Evolutionary conservation across 139 green algal species (phyloP).

Genomic region (Chlorella vulgaris): DNA sequence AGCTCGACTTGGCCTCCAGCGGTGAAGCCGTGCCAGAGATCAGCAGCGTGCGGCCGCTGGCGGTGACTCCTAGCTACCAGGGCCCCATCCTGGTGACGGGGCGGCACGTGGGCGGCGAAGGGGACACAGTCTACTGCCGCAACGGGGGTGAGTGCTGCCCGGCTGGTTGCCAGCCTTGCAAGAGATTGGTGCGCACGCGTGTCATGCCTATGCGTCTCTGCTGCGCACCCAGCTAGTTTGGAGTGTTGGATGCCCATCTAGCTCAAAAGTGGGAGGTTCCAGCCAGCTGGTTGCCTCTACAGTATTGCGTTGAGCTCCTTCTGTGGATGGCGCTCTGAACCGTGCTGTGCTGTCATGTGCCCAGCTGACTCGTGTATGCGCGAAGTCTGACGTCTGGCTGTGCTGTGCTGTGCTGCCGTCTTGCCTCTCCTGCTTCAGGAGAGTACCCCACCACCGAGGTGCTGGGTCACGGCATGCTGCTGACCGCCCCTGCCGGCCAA

Average conservation of each 20-base stretch:
- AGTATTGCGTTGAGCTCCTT: too few species aligned
- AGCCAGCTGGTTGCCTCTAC: background rate
- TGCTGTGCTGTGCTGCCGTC: too few species aligned
- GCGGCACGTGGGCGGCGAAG: conserved; percentile 1
- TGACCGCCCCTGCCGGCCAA: background rate
- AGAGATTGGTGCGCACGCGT: background rate
- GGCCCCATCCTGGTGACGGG: conserved; percentile 22
- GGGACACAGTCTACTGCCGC: conserved; percentile 27
- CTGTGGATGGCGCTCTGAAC: too few species aligned
- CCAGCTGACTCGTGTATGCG: too few species aligned
- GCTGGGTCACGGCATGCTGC: background rate
- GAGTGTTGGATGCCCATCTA: too few species aligned
- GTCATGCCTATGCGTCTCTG: too few species aligned
- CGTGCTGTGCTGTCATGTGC: too few species aligned
- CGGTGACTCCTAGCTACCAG: conserved; percentile 13
- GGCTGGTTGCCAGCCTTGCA: background rate
- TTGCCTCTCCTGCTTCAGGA: background rate
- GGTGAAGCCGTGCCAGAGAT: background rate
- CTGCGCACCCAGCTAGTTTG: too few species aligned
- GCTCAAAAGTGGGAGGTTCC: too few species aligned
- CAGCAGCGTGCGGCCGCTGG: conserved; percentile 28
- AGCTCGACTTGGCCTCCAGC: background rate
- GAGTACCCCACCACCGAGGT: conserved; percentile 19
- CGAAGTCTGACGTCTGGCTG: too few species aligned
- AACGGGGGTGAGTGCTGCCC: background rate